Conservation (phyloP, 1,284 basidiomycete genomes). For the Laetiporus sulphureus region DNA sequence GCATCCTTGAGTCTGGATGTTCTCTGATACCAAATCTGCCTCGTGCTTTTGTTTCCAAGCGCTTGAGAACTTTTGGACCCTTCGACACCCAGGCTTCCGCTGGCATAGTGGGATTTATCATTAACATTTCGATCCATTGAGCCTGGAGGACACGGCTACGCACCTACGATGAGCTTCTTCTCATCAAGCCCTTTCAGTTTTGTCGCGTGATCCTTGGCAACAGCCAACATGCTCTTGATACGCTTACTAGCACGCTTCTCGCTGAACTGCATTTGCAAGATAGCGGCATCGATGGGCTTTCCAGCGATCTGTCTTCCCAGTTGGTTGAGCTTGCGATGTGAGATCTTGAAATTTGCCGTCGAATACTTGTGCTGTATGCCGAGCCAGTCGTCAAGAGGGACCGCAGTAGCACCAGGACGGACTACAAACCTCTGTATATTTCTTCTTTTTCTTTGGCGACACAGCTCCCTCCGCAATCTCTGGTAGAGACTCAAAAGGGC, state of each 20-base stretch:
- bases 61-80: constrained; percentile 58
- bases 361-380: constrained; percentile 78
- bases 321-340: constrained; percentile 87
- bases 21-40: constrained; percentile 76
- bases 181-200: constrained; percentile 73
- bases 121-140: too few species aligned
- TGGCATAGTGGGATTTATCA: too few species aligned
- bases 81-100: constrained; percentile 94
- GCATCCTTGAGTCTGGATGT: constrained; percentile 74
- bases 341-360: constrained; percentile 90
- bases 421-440: constrained; percentile 25
- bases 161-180: constrained; percentile 78
- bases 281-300: constrained; percentile 89
- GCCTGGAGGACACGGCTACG: constrained; percentile 28
- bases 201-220: constrained; percentile 83
- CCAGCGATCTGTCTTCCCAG: constrained; percentile 84
- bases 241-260: constrained; percentile 84
- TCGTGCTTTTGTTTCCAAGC: constrained; percentile 84
- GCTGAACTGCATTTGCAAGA: constrained; percentile 94
- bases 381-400: neutral
- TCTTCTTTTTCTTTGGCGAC: constrained; percentile 20
- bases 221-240: constrained; percentile 83
- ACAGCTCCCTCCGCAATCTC: constrained; percentile 13
- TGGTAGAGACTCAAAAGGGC: constrained; percentile 45
- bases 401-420: neutral